phyloP scores from a whole-genome alignment of 495 filamentous ascomycete species.

The Penicillium simplicissimum region DNA sequence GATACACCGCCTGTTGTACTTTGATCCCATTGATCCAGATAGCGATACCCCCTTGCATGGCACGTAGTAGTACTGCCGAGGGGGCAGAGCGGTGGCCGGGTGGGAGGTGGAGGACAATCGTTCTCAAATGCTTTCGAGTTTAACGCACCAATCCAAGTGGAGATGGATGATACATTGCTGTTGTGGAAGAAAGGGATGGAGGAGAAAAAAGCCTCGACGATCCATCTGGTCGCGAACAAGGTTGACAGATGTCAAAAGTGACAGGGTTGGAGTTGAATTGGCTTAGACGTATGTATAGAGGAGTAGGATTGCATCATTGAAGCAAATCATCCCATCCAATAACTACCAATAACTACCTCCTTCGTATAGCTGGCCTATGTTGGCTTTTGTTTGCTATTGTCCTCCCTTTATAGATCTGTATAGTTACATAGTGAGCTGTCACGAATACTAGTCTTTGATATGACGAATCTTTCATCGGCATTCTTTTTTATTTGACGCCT shows the following conservation, averaged over 20 bases:
- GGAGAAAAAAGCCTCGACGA: neutral
- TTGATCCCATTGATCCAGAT: neutral
- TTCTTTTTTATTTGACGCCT: neutral
- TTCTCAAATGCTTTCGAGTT: neutral
- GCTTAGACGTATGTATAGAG: neutral
- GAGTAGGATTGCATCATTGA: neutral
- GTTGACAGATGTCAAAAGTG: slow-evolving; percentile 22
- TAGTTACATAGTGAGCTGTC: neutral
- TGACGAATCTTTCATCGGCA: neutral
- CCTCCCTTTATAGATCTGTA: neutral
- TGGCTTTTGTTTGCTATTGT: neutral
- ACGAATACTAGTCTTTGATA: neutral
- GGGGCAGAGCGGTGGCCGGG: neutral
- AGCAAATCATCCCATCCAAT: neutral
- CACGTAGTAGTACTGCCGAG: neutral
- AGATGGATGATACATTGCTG: neutral
- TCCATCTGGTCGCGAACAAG: slow-evolving; percentile 9
- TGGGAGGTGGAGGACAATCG: neutral
- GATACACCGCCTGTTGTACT: slow-evolving; percentile 14
- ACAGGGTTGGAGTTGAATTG: slow-evolving; percentile 11
- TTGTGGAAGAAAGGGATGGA: slow-evolving; percentile 1
- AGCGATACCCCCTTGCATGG: slow-evolving; percentile 4
- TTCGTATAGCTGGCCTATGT: neutral
- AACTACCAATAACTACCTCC: neutral
- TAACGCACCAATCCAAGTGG: neutral